These are phyloP conservation scores for Paspalum notatum DNA, from an alignment of 176 grass and related monocot genomes.

Conservation along the genomic window DNA sequence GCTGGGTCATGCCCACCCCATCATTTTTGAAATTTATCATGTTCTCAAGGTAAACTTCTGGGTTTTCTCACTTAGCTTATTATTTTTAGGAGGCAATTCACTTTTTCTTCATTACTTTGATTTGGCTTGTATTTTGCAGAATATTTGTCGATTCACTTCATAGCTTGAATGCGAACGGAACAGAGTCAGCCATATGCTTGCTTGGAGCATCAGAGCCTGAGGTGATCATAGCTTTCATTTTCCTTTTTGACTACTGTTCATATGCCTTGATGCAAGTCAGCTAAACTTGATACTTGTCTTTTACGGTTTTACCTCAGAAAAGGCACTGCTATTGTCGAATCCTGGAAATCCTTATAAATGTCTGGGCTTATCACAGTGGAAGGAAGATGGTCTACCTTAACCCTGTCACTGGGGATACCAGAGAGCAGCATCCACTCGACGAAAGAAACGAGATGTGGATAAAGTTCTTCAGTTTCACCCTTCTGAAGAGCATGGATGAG, in stretches of 20 bases:
- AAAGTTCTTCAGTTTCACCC: conserved; percentile 81
- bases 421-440: conserved; percentile 70
- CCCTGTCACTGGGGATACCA: conserved; percentile 60
- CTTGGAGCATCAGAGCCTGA: conserved; percentile 85
- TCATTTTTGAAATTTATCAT: conserved; percentile 95
- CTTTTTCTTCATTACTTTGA: conserved; percentile 19
- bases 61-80: neutral
- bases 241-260: conserved; percentile 11
- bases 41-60: conserved; percentile 78
- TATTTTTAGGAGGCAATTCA: conserved; percentile 18
- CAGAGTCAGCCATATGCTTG: conserved; percentile 53
- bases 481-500: conserved; percentile 98
- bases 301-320: conserved; percentile 65
- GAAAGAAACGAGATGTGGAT: conserved; percentile 78
- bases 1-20: conserved; percentile 97
- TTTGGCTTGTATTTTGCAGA: conserved; percentile 49
- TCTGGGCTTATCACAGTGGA: conserved; percentile 98
- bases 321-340: conserved; percentile 96
- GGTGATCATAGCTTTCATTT: conserved; percentile 47
- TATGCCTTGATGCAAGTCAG: conserved; percentile 30
- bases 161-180: conserved; percentile 62
- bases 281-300: conserved; percentile 21
- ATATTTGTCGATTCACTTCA: conserved; percentile 98
- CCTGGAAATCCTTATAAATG: conserved; percentile 85
- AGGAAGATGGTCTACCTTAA: conserved; percentile 87